Conservation (phyloP, 179 eudicot species). For the Vitellaria paradoxa region DNA sequence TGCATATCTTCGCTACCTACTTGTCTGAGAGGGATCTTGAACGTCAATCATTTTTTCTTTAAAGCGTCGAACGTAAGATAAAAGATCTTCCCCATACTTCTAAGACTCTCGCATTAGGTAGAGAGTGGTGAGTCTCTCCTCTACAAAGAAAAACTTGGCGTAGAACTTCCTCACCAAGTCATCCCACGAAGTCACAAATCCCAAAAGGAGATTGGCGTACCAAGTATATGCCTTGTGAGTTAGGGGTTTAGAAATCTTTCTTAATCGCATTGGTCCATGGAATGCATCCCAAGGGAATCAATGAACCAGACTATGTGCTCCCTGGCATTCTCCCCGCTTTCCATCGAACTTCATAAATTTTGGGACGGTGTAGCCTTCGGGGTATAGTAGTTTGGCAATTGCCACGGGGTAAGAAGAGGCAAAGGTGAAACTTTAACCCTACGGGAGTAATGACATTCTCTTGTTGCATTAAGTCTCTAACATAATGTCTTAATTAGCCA, state of each 20-base stretch:
- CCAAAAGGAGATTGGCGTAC: neutral
- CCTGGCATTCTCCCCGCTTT: no score
- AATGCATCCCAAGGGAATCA: no score
- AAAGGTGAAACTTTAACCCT: no score
- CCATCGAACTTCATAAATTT: no score
- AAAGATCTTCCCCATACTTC: neutral
- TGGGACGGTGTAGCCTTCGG: no score
- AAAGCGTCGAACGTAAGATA: neutral
- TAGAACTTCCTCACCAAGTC: neutral
- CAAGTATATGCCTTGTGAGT: neutral
- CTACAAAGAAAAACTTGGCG: neutral
- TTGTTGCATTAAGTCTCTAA: no score
- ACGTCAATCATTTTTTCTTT: neutral
- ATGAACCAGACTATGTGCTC: no score
- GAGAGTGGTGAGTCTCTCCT: neutral
- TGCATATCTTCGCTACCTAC: neutral
- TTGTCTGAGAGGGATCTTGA: neutral
- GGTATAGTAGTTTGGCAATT: no score
- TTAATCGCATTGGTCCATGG: neutral
- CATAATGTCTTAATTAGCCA: no score
- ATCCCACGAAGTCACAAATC: neutral
- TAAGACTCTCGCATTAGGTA: neutral
- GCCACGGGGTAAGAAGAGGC: no score
- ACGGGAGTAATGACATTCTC: no score
- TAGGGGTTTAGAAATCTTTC: neutral